Base-by-base conservation (phyloP, 257 asterid genomes). In the Penstemon eatonii region DNA sequence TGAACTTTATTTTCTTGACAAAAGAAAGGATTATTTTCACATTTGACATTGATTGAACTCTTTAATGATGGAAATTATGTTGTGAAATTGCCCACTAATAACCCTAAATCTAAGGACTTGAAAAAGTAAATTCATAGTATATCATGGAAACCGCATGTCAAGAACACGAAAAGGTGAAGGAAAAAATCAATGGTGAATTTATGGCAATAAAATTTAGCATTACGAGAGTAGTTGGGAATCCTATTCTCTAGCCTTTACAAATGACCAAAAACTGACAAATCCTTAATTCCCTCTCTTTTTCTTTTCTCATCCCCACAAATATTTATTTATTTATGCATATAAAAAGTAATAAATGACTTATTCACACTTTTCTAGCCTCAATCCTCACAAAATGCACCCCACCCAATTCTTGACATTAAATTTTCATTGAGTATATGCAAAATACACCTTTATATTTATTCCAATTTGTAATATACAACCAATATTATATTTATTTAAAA, bases 181-280 rank as follows among this genome's bases (percentile, higher is more conserved):
- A 60, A 60, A 64, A 58, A 39, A 38, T 59, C 11, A 56, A 79
- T 63, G 63, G 11, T 63, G 63, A 61, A 41, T 68, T 49, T 47
- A 72, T 57, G 18, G 56, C 42, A 38, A 8, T 12, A 50, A 18
- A 12, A 38, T 71, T 71, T 62, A 33, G 33, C 25, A 53, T 65
- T 43, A 65, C 69, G 65, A 74, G 73, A 55, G 74, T 51, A 2
- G 72, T 70, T 63, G 71, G 77, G 74, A 70, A 72, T 75, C 79
- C 76, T 77, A 66, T 73, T 76, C 74, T 69, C 73, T 68, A 71
- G 79, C 74, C 77, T 75, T 63, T 66, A 64, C 57, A 64, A 15
- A 59, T 39, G 65, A 54, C 76, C 54, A 2, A 49, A 49, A 69
- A 36, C 15, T 46, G 65, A 66, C 66, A 71, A 69, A 71, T 60